Evolutionary conservation across 192 early-diverging fungal genomes (phyloP), one percentile per base, ranked within the genome.

Genomic region (Hyaloraphidium curvatum): DNA sequence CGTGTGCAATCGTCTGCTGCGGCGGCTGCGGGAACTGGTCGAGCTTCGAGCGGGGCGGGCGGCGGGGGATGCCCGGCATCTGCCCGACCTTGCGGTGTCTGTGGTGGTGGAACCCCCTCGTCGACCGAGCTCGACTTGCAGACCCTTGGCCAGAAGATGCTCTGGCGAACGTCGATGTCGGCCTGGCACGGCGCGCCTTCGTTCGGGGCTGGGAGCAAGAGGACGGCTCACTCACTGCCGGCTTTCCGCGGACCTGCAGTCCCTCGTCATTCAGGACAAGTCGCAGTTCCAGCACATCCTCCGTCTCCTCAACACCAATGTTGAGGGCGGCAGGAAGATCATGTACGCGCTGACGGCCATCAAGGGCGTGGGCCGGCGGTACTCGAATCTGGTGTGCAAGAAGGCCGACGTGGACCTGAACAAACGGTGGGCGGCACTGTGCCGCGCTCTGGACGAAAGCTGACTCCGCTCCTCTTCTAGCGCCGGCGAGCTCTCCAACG

Each of bases 251-350:
- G 9, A 11, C 33, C 33, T n/a, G 9, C 31, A 79, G 84, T 86
- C 87, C 67, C 83, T 90, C 76, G 82, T 86, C 58, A 85, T 87
- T 62, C 79, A 82, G 52, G 82, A 83, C 65, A 83, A 87, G 80
- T 80, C 76, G 68, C 79, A 83, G 69, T 96, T 96, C 81, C 87
- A 88, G 75, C 83, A 86, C 79, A 96, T 96, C 77, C 69, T 91
- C 62, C 92, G 92, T 93, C 81, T 96, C 52, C 83, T 93, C 63
- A 96, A 96, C 84, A 96, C 92, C 66, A 96, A 96, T 81, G 83
- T 96, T 69, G 82, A 93, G 69, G 92, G 92, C 55, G 82, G 84
- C 71, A 75, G 72, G 62, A 96, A 93, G 74, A 77, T 91, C 66
- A 83, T 87, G 81, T 92, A 84, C 75, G 91, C 92, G 59, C 70